A percentile compares a stretch with the other conserved stretches of the same genome.
These are phyloP conservation scores for Saccharomycopsis crataegensis DNA, from an alignment of 1,139 yeast species.

Conservation along the genomic window DNA sequence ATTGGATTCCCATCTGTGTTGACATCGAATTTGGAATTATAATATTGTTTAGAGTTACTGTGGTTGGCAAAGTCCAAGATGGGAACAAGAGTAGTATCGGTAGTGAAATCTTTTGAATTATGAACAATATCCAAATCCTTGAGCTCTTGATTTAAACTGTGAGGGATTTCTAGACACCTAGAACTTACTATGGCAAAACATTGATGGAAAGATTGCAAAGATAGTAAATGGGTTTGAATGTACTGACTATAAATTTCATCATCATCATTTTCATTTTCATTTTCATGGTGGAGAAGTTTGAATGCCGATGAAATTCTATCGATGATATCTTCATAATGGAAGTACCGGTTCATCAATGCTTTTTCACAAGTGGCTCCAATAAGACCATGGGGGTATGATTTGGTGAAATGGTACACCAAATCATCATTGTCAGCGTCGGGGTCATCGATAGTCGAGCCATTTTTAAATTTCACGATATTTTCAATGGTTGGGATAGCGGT, in stretches of 20 bases:
- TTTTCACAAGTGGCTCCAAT: not conserved
- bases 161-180: conserved; percentile 5
- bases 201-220: conserved; percentile 6
- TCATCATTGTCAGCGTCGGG: conserved; percentile 8
- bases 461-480: not conserved
- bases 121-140: not conserved
- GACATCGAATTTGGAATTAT: conserved; percentile 9
- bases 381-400: conserved; percentile 17
- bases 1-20: not conserved
- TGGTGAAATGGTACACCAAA: conserved; percentile 20
- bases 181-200: conserved; percentile 1
- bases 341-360: not conserved
- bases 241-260: not conserved
- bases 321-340: not conserved
- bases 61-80: conserved; percentile 10
- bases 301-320: not conserved
- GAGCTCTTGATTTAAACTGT: not conserved
- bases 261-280: not conserved
- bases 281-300: not conserved
- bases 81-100: conserved; percentile 7
- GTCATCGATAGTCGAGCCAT: not conserved
- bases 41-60: not conserved
- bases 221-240: not conserved
- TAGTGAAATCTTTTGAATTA: not conserved
- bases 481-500: conserved; percentile 2